Evolutionary conservation across 345 rosid genomes (phyloP).

Genomic region (Euphorbia pulcherrima): DNA sequence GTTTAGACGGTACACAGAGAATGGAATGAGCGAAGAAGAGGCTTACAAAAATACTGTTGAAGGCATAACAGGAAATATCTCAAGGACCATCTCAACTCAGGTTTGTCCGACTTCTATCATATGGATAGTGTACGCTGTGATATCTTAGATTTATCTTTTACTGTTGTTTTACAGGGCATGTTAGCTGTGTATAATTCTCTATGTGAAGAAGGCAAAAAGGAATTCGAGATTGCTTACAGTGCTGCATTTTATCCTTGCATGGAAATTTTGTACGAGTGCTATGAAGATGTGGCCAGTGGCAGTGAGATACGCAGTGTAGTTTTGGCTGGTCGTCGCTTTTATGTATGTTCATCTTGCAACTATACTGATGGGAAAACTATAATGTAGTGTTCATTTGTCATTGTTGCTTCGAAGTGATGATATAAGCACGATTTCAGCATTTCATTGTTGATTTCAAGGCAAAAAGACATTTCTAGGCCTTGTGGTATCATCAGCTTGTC

Average conservation of each 20-base stretch:
- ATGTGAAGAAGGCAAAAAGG: constrained; percentile 65
- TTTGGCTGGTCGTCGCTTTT: constrained; percentile 90
- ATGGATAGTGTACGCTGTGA: neutral
- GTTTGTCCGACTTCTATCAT: constrained; percentile 22
- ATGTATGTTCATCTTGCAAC: constrained; percentile 33
- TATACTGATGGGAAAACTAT: neutral
- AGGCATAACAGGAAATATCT: constrained; percentile 76
- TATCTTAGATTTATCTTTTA: neutral
- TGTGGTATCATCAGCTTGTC: too few relatives aligned
- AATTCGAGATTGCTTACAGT: constrained; percentile 72
- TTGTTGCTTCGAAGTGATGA: neutral
- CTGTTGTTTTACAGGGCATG: constrained; percentile 57
- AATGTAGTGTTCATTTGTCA: neutral
- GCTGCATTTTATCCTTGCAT: constrained; percentile 82
- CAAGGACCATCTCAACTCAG: constrained; percentile 78
- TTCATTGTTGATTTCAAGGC: too few relatives aligned
- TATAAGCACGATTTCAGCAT: too few relatives aligned
- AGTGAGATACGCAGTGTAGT: constrained; percentile 86
- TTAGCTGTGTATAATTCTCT: constrained; percentile 78
- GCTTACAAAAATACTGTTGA: constrained; percentile 92
- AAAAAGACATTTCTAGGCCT: too few relatives aligned
- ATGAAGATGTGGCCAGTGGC: constrained; percentile 81
- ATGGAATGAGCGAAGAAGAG: constrained; percentile 66
- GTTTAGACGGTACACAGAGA: constrained; percentile 72
- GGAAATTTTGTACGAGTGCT: constrained; percentile 88